A percentile compares a stretch with the other conserved stretches of the same genome.
Conservation (phyloP, 352 stramenopile species). For the Lagenidium sp. region DNA sequence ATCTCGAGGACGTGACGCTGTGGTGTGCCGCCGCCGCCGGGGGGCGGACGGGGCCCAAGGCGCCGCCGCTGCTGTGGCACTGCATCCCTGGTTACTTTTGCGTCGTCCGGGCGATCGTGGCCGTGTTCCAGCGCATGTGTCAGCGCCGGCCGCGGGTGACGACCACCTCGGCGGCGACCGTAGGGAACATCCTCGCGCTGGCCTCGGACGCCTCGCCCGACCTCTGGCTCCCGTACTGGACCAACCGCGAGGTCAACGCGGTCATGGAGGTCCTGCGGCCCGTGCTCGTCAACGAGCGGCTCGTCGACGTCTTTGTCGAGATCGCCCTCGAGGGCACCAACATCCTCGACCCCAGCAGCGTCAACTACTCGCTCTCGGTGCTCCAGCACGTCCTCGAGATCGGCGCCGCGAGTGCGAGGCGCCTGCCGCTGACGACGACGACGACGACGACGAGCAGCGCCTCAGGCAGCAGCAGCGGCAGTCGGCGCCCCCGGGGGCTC, state of each 20-base stretch:
- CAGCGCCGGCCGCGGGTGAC: conserved; percentile 43
- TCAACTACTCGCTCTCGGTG: conserved; percentile 80
- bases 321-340: conserved; percentile 79
- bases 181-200: conserved; percentile 56
- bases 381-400: conserved; percentile 68
- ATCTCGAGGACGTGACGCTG: conserved; percentile 46
- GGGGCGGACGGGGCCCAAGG: conserved; percentile 17
- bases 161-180: conserved; percentile 18
- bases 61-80: conserved; percentile 46
- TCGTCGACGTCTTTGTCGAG: conserved; percentile 73
- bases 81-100: conserved; percentile 73
- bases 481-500: conserved; percentile 3
- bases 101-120: conserved; percentile 53
- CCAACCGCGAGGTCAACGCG: conserved; percentile 14
- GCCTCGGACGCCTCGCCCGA: conserved; percentile 38
- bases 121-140: conserved; percentile 70
- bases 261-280: conserved; percentile 40
- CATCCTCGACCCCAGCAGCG: conserved; percentile 66
- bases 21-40: conserved; percentile 35
- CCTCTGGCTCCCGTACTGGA: conserved; percentile 78
- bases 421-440: not conserved
- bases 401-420: conserved; percentile 25
- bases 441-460: conserved; percentile 5
- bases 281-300: conserved; percentile 53
- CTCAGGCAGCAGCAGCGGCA: not conserved